A percentile compares a stretch with the other conserved stretches of the same genome.
phyloP scores from a whole-genome alignment of 441 rosid species.

The Populus hybrid region DNA sequence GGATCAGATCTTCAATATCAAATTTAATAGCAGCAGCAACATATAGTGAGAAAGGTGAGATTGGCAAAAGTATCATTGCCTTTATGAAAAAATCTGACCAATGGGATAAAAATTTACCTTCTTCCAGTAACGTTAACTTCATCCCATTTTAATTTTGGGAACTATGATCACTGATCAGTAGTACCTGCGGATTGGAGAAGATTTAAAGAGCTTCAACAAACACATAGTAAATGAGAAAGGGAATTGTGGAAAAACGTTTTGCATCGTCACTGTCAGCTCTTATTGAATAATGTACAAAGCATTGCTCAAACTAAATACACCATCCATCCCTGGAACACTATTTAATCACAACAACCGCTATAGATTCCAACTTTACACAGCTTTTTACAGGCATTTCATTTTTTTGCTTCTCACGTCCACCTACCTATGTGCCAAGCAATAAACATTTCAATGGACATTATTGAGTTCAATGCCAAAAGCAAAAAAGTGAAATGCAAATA shows the following conservation, averaged over 20 bases:
- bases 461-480: not conserved
- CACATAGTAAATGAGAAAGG: not conserved
- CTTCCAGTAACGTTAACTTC: not conserved
- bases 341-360: not conserved
- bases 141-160: too few relatives aligned
- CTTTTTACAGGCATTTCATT: slow-evolving; percentile 21
- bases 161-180: not conserved
- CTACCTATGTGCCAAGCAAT: slow-evolving; percentile 4
- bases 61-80: not conserved
- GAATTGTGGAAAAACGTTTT: not conserved
- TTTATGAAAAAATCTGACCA: not conserved
- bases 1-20: too few relatives aligned
- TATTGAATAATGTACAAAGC: not conserved
- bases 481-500: slow-evolving; percentile 27
- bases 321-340: not conserved
- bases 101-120: not conserved
- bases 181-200: not conserved
- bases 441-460: slow-evolving; percentile 13
- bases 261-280: not conserved
- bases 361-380: not conserved
- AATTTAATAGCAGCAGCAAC: not conserved
- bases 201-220: not conserved
- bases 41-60: not conserved
- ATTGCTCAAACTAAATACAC: not conserved
- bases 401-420: slow-evolving; percentile 13